phyloP scores from a whole-genome alignment of 2,329 filamentous ascomycete species.

The Sclerotinia spermophila region DNA sequence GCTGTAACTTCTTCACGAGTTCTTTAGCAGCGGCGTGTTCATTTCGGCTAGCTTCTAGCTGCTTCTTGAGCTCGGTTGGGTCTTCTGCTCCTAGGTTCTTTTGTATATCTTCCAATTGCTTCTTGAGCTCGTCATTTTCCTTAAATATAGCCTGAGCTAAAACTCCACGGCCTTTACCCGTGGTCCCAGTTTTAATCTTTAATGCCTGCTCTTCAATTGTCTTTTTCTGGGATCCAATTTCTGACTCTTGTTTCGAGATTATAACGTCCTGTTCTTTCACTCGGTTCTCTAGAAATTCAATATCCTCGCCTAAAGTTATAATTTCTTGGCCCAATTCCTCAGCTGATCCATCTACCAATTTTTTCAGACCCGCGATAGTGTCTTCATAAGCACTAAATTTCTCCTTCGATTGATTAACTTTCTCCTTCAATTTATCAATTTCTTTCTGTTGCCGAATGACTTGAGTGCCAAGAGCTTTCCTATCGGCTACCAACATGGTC shows the following conservation, averaged over 20 bases:
- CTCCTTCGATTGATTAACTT: not conserved
- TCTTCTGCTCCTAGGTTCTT: not conserved
- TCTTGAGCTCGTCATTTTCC: not conserved
- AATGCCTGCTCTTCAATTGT: not conserved
- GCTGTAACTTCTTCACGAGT: not conserved
- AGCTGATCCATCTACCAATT: not conserved
- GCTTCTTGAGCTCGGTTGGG: not conserved
- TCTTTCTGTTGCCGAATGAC: not conserved
- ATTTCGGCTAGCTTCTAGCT: not conserved
- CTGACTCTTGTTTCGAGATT: not conserved
- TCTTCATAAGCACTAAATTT: not conserved
- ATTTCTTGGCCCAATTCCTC: not conserved
- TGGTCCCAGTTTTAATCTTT: not conserved
- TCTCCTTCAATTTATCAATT: too few species aligned
- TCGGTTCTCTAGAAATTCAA: not conserved
- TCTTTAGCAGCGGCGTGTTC: not conserved
- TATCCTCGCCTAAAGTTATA: not conserved
- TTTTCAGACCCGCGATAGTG: not conserved
- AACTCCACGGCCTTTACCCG: not conserved
- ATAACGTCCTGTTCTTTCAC: not conserved
- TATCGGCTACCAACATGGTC: rapidly evolving
- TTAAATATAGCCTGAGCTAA: not conserved
- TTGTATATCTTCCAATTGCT: not conserved
- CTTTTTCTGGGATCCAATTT: not conserved
- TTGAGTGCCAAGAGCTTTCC: not conserved